Base-by-base conservation (phyloP, 768 basidiomycete genomes). In the Lepiota brunneoincarnata region DNA sequence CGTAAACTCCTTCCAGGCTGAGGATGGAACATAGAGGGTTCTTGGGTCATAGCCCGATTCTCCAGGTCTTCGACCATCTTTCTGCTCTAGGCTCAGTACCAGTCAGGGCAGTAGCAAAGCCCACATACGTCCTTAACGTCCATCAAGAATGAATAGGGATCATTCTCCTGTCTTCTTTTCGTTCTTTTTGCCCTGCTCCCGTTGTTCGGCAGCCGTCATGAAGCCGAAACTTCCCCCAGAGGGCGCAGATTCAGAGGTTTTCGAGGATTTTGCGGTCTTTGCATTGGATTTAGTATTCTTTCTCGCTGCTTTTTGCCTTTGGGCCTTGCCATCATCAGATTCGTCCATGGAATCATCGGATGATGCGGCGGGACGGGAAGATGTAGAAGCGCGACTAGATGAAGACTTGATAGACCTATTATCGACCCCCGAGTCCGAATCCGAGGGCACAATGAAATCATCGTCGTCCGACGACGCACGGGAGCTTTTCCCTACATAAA, bases 1-100 rank as follows among this genome's bases (percentile, higher is more conserved):
- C 2, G 94, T 96, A 63, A 99, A 96, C 0, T 75, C 74, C 23
- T 75, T 74, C 93, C 94, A 96, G 0, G 85, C 83, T 39, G 73
- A 78, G 24, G 78, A 69, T 0, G 95, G 95, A 49, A 99, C 81
- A 64, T 79, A 82, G 28, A 98, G 68, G 0, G 97, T 97, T 45
- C 95, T 76, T 5, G 91, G 91, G 63, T 99, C 96, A 62, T 98
- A 98, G 12, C 87, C 83, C 0, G 88, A 83, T 57, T 96, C 82
- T n/a, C 81, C 83, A 21, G 91, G 91, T 51, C 79, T 75, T 46
- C 82, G 75, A 1, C 86, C 82, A 60, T 97, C 92, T 77, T 89
- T 93, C 91, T 93, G 59, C 43, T 50, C 9, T 52, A 56, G 15
- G 45, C 50, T 55, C 14, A 61, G 46, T 35, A 7, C 37, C 31